Percentiles rank a stretch among this genome's conserved stretches.
Conservation (phyloP, 345 rosid species). For the Bruguiera parviflora region DNA sequence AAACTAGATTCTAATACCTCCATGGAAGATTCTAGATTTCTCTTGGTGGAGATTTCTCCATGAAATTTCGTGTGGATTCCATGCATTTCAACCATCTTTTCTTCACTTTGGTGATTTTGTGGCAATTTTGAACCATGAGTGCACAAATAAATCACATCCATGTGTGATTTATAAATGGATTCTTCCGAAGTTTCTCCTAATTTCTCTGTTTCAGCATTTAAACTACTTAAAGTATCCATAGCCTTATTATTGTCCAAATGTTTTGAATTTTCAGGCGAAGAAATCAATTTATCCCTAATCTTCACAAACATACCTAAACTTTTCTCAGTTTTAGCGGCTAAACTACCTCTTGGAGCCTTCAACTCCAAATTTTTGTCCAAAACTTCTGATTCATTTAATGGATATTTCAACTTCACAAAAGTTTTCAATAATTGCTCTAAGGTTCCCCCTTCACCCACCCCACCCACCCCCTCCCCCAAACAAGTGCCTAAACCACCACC, state of each 20-base stretch:
- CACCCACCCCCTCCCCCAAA: neutral
- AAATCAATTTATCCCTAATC: neutral
- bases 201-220: neutral
- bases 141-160: neutral
- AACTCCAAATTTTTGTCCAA: neutral
- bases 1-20: slow-evolving; percentile 13
- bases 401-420: slow-evolving; percentile 18
- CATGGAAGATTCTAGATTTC: slow-evolving; percentile 19
- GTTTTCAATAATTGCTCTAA: slow-evolving; percentile 22
- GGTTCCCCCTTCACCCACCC: neutral
- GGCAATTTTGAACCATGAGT: slow-evolving; percentile 3
- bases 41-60: slow-evolving; percentile 14
- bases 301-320: neutral
- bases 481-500: neutral
- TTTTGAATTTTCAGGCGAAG: slow-evolving; percentile 5
- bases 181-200: neutral
- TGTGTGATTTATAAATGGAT: neutral
- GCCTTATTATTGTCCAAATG: neutral
- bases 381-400: neutral
- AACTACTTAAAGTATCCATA: neutral
- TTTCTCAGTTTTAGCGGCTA: neutral
- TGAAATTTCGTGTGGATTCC: neutral
- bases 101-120: slow-evolving; percentile 5
- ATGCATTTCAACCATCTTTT: neutral
- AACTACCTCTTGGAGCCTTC: neutral